Evolutionary conservation across 495 filamentous ascomycete genomes (phyloP), one percentile per base, ranked within the genome.

Genomic region (Delitschia confertaspora): DNA sequence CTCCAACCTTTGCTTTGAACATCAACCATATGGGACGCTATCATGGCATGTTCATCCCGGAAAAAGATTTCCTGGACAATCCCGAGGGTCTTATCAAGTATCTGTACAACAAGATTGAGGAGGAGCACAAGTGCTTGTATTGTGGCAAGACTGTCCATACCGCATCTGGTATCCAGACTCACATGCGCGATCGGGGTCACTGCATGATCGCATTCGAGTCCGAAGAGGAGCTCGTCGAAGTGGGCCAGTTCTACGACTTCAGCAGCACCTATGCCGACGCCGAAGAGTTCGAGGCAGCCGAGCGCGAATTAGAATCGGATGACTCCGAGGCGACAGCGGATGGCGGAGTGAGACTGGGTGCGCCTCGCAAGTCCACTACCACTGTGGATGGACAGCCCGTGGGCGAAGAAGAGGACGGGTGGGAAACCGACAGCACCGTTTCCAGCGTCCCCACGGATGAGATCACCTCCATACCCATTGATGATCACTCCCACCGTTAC

Each of bases 211-310:
- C 85, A 0, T 99, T 93, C 61, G 80, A 82, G 32, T 79, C 76
- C 0, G 85, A 95, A 58, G 82, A 82, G 24, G 87, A 99, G 57
- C 86, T 94, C 65, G 70, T 99, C 13, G 87, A 93, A 41, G 81
- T 99, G 46, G 93, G 91, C n/a, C 83, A 96, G 33, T 96, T 85
- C 66, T 99, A 96, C 66, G 93, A 99, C 61, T 99, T 99, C 75
- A 71, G 82, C 41, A 80, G 80, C 64, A 93, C 91, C 3, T 99
- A 99, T 62, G 87, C 85, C 0, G 91, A 96, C 57, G 68, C 64
- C 8, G 77, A 76, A 37, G 69, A 70, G 3, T 52, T 49, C 30
- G 49, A 57, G 6, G 38, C 35, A 6, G 20, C 45, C 7, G 37
- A 53, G 43, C 30, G 31, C n/a, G 39, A 44, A 16, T 80, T 79